Evolutionary conservation across 2,329 filamentous ascomycete genomes (phyloP).

Genomic region (Metarhizium robertsii): DNA sequence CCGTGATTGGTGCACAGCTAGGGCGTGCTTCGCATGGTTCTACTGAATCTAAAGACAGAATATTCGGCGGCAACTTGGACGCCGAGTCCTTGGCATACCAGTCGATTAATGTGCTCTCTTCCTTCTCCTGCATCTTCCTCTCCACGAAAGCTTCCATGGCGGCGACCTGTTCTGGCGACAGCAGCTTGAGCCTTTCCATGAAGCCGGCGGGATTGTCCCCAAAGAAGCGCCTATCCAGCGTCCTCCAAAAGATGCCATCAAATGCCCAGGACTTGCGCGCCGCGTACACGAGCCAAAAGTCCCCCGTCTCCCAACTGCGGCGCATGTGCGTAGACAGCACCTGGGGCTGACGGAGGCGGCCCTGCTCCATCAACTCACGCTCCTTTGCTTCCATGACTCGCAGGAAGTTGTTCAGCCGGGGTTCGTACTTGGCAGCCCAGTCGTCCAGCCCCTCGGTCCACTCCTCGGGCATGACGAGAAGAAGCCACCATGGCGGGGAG

Average conservation of each 20-base stretch:
- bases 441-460: conserved; percentile 20
- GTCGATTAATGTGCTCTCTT: too few species aligned
- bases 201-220: too few species aligned
- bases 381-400: conserved; percentile 20
- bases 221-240: too few species aligned
- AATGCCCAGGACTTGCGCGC: not conserved
- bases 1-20: too few species aligned
- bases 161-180: too few species aligned
- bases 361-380: not conserved
- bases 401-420: conserved; percentile 23
- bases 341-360: not conserved
- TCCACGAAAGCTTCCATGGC: too few species aligned
- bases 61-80: too few species aligned
- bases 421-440: conserved; percentile 23
- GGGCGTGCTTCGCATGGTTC: too few species aligned
- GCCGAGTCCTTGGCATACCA: too few species aligned
- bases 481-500: conserved; percentile 30
- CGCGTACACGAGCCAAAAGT: not conserved
- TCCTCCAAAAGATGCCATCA: not conserved
- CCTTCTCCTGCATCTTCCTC: too few species aligned
- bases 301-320: not conserved
- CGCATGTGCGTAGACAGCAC: not conserved
- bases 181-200: too few species aligned
- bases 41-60: too few species aligned
- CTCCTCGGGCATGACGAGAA: conserved; percentile 21